Percentiles rank a stretch among this genome's conserved stretches.
Conservation (phyloP, 2,329 filamentous ascomycete species). For the Aspergillus fructus region DNA sequence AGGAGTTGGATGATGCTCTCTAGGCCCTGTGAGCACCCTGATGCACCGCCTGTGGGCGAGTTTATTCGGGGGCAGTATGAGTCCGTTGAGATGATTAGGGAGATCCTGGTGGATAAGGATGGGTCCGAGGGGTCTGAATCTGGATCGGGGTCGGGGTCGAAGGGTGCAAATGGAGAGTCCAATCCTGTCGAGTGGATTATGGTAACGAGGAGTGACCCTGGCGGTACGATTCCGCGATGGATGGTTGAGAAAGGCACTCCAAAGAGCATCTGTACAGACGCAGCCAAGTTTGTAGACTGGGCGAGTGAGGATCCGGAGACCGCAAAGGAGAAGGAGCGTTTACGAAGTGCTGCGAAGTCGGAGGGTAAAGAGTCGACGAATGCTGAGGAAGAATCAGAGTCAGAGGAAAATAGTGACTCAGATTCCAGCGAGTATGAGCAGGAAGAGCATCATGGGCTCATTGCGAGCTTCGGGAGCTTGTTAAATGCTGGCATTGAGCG, state of each 20-base stretch:
- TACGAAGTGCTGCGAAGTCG: background rate
- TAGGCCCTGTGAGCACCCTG: constrained; percentile 75
- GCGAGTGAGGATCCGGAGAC: constrained; percentile 54
- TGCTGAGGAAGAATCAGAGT: constrained; percentile 12
- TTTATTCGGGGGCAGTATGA: constrained; percentile 86
- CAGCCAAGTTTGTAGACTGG: constrained; percentile 81
- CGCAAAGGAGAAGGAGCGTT: constrained; percentile 7
- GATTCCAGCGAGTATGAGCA: constrained; percentile 19
- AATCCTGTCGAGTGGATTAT: constrained; percentile 87
- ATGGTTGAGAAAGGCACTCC: constrained; percentile 90
- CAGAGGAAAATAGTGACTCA: constrained; percentile 17
- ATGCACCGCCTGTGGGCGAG: constrained; percentile 67
- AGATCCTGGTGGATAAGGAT: constrained; percentile 57
- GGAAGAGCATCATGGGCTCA: constrained; percentile 32
- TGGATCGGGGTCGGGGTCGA: background rate
- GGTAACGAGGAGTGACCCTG: constrained; percentile 85
- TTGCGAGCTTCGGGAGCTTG: constrained; percentile 36
- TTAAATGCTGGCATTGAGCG: constrained; percentile 49
- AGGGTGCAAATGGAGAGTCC: constrained; percentile 21
- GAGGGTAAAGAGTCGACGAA: constrained; percentile 2
- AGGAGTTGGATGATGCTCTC: constrained; percentile 85
- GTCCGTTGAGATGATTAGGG: constrained; percentile 85
- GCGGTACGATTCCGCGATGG: constrained; percentile 82
- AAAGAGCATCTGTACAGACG: constrained; percentile 73
- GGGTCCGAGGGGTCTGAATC: background rate